Conservation (phyloP, 2,329 filamentous ascomycete species). For the Amauroascus verrucosus region DNA sequence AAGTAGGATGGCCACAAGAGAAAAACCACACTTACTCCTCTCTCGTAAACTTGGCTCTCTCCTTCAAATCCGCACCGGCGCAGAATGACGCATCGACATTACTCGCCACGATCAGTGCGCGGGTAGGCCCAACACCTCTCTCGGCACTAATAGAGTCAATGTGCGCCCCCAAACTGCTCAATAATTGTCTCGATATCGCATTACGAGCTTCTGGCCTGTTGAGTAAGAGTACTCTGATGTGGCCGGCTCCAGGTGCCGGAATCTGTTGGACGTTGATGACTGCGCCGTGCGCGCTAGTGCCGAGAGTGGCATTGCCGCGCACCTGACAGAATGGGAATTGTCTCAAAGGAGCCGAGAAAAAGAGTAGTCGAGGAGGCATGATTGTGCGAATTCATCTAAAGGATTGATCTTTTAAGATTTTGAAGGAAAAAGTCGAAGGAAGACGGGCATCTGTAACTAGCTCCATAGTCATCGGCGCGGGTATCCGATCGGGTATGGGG, state of each 20-base stretch:
- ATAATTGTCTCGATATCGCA: slow-evolving; percentile 71
- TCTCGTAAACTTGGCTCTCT: slow-evolving; percentile 63
- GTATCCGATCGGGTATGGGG: slow-evolving; percentile 6
- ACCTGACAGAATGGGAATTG: slow-evolving; percentile 19
- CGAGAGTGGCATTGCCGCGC: slow-evolving; percentile 27
- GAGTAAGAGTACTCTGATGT: slow-evolving; percentile 78
- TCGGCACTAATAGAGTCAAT: slow-evolving; percentile 60
- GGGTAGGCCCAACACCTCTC: slow-evolving; percentile 50
- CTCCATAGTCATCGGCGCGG: slow-evolving; percentile 5
- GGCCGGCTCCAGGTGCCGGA: slow-evolving; percentile 66
- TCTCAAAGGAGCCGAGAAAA: slow-evolving; percentile 20
- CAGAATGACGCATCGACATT: slow-evolving; percentile 84
- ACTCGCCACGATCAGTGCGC: slow-evolving; percentile 74
- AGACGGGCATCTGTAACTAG: not conserved
- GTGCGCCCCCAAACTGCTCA: slow-evolving; percentile 60
- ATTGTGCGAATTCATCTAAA: not conserved
- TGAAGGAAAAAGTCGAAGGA: not conserved
- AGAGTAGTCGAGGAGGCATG: slow-evolving; percentile 25
- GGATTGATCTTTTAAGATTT: not conserved
- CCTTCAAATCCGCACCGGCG: slow-evolving; percentile 88
- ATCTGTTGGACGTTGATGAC: slow-evolving; percentile 60
- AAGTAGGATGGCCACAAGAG: not conserved
- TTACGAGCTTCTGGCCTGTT: slow-evolving; percentile 80
- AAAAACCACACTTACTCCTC: slow-evolving; percentile 55
- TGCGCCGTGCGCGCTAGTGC: slow-evolving; percentile 27